Base-by-base conservation (phyloP, 2,329 filamentous ascomycete species). In the Curvularia hawaiiensis region DNA sequence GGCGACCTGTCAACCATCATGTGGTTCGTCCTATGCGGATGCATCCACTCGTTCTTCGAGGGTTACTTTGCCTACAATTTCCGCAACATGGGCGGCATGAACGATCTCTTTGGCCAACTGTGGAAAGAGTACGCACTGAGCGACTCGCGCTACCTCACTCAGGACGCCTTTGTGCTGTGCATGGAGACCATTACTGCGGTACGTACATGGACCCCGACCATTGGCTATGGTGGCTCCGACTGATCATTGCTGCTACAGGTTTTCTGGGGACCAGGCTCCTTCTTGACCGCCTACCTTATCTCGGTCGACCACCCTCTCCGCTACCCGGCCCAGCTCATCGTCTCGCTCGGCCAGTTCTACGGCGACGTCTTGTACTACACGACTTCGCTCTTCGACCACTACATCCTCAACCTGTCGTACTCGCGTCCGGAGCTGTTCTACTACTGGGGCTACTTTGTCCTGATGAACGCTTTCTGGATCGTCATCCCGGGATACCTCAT, bases 71-170 rank as follows among this genome's bases (percentile, higher is more conserved):
- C 92, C 61, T 75, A 85, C 62, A 86, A 93, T 72, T 89, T 91
- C 73, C 77, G 80, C 22, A 79, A 78, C 24, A 83, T 97, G 73
- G 85, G 87, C 0, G 80, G 84, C 11, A 85, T 85, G 58, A 88
- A 92, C 72, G 87, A 88, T 53, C 78, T 95, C 8, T 89, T 93
- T 55, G 91, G 89, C 3, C 91, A 97, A 79, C 81, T 96, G 44
- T 97, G 92, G 92, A 97, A 97, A 73, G 92, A 97, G 77, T 97
- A 97, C 74, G 84, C 90, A 3, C 83, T 93, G 33, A 93, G 90
- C 2, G 92, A 97, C 78, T 96, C 92, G 53, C 84, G 92, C 43
- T 97, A 97, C 71, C 80, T 97, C 66, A 92, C 89, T 2, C 87
- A 88, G 18, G 90, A 75, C 71, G 84, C 88, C 1, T 92, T 96